Evolutionary conservation across 2,329 filamentous ascomycete species (phyloP), one percentile per base, ranked within the genome.

Genomic region (Aspergillus tubingensis): DNA sequence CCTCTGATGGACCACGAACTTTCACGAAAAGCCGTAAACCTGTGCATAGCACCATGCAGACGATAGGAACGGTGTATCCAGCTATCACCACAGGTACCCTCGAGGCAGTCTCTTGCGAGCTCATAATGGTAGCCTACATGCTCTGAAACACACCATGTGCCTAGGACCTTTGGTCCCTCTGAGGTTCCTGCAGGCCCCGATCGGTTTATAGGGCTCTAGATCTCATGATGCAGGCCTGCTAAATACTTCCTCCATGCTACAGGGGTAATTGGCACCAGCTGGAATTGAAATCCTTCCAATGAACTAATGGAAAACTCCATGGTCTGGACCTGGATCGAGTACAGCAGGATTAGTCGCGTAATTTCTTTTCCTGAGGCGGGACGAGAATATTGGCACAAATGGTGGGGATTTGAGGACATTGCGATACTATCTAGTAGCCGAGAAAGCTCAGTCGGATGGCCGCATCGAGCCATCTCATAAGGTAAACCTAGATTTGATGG

Each of bases 21-120:
- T 59, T 59, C 21, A 49, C 51, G 3, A 30, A 8, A 4, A 59
- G 21, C 17, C 57, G 41, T 13, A 59, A 19, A 32, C 44, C 51
- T 5, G 57, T 59, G 43, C 41, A 55, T 32, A 54, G n/a, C 1
- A 55, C 30, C 36, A 59, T 43, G 13, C 52, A 7, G 8, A 30
- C 32, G 17, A 54, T 55, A 7, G 57, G 51, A 15, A 59, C 51
- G 15, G 23, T 48, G 44, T 59, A 59, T 43, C 57, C 57, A 17
- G 52, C 51, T 13, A 59, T 50, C 10, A 55, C 43, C 36, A 55
- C 15, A 19, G 51, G 39, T 43, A 38, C 51, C 13, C 32, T 55
- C 5, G 57, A 55, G 32, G 41, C 50, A 3, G 51, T 48, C 19
- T 47, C 30, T 21, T 55, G 27, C 27, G 30, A 39, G 23, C 21